These are phyloP conservation scores for Taphrina pruni DNA, from an alignment of 1,139 yeast species.

Conservation along the genomic window DNA sequence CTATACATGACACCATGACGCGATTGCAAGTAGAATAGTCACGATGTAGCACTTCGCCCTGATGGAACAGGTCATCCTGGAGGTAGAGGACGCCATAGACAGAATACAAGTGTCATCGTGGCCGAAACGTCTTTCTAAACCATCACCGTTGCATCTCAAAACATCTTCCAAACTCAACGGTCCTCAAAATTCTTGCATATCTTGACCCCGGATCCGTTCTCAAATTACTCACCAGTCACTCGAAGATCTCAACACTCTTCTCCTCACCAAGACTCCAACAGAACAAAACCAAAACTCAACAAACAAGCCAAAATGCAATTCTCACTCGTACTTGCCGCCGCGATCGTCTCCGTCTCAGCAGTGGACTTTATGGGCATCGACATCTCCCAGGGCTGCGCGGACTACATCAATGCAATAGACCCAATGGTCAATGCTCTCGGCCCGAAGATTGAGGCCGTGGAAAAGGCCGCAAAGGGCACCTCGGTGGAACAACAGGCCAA, in stretches of 20 bases:
- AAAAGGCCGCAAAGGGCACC: conserved; percentile 6
- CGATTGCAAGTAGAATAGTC: not conserved
- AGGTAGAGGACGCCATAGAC: not conserved
- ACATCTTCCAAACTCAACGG: too few species aligned
- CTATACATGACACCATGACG: not conserved
- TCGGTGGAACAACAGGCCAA: conserved; percentile 15
- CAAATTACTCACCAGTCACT: not conserved
- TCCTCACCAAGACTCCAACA: not conserved
- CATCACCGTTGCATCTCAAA: too few species aligned
- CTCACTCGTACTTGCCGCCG: conserved; percentile 6
- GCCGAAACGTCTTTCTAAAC: not conserved
- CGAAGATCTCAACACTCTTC: not conserved
- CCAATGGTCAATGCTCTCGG: conserved; percentile 18
- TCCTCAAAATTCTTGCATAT: too few species aligned
- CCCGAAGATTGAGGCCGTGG: conserved; percentile 11
- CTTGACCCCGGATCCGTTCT: too few species aligned
- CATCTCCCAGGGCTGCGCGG: conserved; percentile 17
- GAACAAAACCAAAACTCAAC: not conserved
- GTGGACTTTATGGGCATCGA: conserved; percentile 25
- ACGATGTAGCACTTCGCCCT: too few species aligned
- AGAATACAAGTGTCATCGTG: not conserved
- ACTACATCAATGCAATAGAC: conserved; percentile 12
- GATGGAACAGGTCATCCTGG: too few species aligned
- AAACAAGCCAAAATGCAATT: conserved; percentile 7
- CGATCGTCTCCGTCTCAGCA: not conserved